These are phyloP conservation scores for Actinomortierella ambigua DNA, from an alignment of 371 early-diverging fungal species.

Conservation along the genomic window DNA sequence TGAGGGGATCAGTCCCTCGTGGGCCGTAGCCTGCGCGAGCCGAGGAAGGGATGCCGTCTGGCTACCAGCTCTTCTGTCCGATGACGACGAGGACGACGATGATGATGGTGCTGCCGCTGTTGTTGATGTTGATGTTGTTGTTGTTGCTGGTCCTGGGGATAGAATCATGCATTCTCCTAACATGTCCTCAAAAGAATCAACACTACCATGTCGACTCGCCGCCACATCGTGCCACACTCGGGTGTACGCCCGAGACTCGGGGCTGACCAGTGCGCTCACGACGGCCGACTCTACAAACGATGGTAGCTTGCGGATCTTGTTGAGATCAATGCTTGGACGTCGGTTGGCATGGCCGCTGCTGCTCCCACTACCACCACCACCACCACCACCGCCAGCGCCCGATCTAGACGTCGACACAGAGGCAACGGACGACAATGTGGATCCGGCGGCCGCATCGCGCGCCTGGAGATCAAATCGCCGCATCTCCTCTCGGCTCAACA, in stretches of 20 bases:
- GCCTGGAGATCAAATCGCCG: constrained; percentile 32
- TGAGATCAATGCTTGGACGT: constrained; percentile 42
- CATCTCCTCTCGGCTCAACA: constrained; percentile 56
- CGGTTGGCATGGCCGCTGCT: background rate
- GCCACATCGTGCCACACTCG: constrained; percentile 75
- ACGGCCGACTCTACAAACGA: constrained; percentile 82
- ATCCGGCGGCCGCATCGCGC: constrained; percentile 5
- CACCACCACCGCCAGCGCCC: background rate
- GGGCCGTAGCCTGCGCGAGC: background rate
- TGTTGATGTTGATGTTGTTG: constrained; percentile 4
- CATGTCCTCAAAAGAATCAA: constrained; percentile 70
- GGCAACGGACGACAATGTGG: background rate
- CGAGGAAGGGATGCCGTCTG: background rate
- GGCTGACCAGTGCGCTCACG: constrained; percentile 77
- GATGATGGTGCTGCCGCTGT: background rate
- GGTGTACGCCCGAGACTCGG: constrained; percentile 73
- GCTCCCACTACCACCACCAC: background rate
- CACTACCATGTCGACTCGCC: constrained; percentile 49
- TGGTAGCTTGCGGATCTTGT: constrained; percentile 39
- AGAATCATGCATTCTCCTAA: constrained; percentile 39
- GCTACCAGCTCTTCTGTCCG: too few relatives aligned
- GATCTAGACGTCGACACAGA: background rate
- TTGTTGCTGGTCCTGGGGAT: background rate
- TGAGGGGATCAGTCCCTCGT: constrained; percentile 48
- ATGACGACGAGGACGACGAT: too few relatives aligned